A percentile compares a stretch with the other conserved stretches of the same genome.
phyloP scores from a whole-genome alignment of 1,284 basidiomycete genomes.

The Ustilago tritici region DNA sequence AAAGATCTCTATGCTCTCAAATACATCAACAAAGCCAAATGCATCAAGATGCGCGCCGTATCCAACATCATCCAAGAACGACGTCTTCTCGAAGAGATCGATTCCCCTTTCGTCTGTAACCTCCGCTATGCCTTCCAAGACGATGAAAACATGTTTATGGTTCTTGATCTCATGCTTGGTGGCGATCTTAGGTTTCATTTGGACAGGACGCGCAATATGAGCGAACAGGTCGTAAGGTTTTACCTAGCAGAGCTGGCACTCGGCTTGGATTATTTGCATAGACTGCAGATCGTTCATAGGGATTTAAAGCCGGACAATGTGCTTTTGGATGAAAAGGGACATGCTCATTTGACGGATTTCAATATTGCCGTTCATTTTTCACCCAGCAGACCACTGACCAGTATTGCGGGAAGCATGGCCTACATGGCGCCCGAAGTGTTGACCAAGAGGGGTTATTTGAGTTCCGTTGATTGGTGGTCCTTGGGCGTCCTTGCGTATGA shows the following conservation, averaged over 20 bases:
- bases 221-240: constrained; percentile 86
- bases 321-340: constrained; percentile 87
- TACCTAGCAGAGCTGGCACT: constrained; percentile 89
- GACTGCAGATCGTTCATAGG: constrained; percentile 86
- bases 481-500: constrained; percentile 64
- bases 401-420: constrained; percentile 88
- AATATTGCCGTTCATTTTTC: constrained; percentile 98
- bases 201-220: constrained; percentile 80
- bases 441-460: constrained; percentile 64
- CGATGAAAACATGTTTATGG: constrained; percentile 97
- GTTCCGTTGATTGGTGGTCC: constrained; percentile 64
- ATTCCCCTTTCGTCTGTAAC: constrained; percentile 93
- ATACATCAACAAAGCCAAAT: constrained; percentile 97
- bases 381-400: constrained; percentile 83
- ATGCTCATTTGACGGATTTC: constrained; percentile 97
- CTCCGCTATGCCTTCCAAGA: constrained; percentile 97
- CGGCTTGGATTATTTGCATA: constrained; percentile 88
- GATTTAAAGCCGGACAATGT: constrained; percentile 94
- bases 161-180: constrained; percentile 94
- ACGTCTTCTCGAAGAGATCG: constrained; percentile 76
- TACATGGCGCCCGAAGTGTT: constrained; percentile 79
- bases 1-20: constrained; percentile 90
- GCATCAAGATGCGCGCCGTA: constrained; percentile 97
- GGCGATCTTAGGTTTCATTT: constrained; percentile 94
- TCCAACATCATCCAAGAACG: constrained; percentile 90